Conservation (phyloP, 805 yeast species). For the Wickerhamomyces alni region DNA sequence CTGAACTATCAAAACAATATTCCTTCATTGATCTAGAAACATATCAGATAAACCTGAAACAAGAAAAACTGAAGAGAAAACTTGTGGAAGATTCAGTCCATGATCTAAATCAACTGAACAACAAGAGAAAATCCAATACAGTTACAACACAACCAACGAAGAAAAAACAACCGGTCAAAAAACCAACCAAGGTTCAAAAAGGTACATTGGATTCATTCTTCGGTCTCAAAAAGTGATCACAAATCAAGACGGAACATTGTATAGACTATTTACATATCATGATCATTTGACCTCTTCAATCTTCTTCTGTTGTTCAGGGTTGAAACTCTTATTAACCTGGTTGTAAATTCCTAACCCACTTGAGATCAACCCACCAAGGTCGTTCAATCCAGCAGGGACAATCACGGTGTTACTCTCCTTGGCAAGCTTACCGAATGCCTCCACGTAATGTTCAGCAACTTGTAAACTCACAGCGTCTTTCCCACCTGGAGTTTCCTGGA, state of each 20-base stretch:
- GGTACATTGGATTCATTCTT: conserved; percentile 70
- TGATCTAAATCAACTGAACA: conserved; percentile 21
- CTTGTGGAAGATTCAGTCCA: conserved; percentile 26
- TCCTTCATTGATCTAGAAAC: conserved; percentile 27
- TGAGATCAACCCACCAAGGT: conserved; percentile 68
- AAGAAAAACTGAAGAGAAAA: conserved; percentile 20
- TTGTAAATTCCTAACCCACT: conserved; percentile 71
- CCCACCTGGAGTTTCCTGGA: conserved; percentile 63
- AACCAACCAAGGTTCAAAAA: conserved; percentile 39
- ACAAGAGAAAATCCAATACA: conserved; percentile 7
- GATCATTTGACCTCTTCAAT: conserved; percentile 5
- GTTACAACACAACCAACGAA: conserved; percentile 19
- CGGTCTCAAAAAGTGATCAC: conserved; percentile 31
- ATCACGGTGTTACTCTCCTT: conserved; percentile 76
- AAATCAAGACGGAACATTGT: no score
- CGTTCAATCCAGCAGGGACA: conserved; percentile 71
- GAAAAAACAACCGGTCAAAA: conserved; percentile 15
- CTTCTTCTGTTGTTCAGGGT: background rate
- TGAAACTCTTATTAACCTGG: conserved; percentile 32
- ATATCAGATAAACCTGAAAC: conserved; percentile 17
- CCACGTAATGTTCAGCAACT: conserved; percentile 79
- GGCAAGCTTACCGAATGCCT: conserved; percentile 76
- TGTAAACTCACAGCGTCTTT: conserved; percentile 70
- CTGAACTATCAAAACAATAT: conserved; percentile 23
- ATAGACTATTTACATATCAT: background rate